Base-by-base conservation (phyloP, 176 grass and related monocot species). In the Musa schizocarpa region DNA sequence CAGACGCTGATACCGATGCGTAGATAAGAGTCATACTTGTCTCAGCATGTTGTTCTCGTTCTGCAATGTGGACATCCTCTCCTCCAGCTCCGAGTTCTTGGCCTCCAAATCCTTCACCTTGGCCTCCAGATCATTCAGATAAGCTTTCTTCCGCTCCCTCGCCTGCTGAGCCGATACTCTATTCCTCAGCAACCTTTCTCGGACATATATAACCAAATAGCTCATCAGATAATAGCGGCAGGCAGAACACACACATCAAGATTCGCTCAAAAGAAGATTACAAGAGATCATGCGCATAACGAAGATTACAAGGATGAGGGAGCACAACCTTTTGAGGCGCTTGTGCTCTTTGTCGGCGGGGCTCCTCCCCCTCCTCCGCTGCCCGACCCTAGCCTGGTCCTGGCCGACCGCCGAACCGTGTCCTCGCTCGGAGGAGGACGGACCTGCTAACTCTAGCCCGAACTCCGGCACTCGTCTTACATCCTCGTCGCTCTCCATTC, bases 131-230 rank as follows among this genome's bases (percentile, higher is more conserved):
- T 96, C 93, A 65, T 71, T 92, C 50, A 96, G 61, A 79, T 96
- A 96, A 0, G 93, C 89, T 87, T 96, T 96, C 93, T 96, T 96
- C 64, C 89, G 86, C 93, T 96, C 93, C 48, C 93, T 79, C 0
- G 93, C 93, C 82, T 96, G 93, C 85, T 96, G 93, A 75, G 93
- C 93, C 59, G 89, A 92, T 54, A 96, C 93, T 81, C 93, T 84
- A 82, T 96, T 96, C 78, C 93, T 85, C 13, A 96, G 86, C 76
- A 96, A 83, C 19, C 93, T 91, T 71, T 66, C 9, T 10, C 11
- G 2, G 6, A 13, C 27, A 13, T 67, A 13, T 27, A 21, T 22
- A 63, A 10, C 2, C 6, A 8, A 16, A 13, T 7, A 29, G 2
- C 14, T 10, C 34, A 6, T 43, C 34, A 43, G 34, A 43, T 43